Evolutionary conservation across 805 yeast genomes (phyloP).

Genomic region (Ogataea nonfermentans): DNA sequence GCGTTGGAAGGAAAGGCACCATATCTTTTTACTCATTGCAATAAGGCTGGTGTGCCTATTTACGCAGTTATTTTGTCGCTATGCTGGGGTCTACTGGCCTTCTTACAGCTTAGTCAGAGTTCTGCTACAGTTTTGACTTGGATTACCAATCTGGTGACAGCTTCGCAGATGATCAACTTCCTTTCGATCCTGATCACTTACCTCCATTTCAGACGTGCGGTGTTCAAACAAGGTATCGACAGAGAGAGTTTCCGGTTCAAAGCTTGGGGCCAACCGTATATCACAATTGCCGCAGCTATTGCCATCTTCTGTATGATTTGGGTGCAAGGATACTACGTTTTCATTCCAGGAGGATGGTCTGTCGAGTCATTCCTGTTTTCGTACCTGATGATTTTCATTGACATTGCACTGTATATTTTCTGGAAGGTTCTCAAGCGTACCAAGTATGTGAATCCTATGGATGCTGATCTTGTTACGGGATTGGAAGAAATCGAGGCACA

Average conservation of each 20-base stretch:
- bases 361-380: conserved; percentile 61
- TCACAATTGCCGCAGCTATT: conserved; percentile 47
- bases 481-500: conserved; percentile 59
- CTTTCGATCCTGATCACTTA: conserved; percentile 56
- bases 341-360: conserved; percentile 65
- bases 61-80: conserved; percentile 43
- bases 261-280: conserved; percentile 60
- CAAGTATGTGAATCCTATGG: conserved; percentile 42
- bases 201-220: conserved; percentile 60
- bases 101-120: conserved; percentile 50
- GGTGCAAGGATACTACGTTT: conserved; percentile 68
- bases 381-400: conserved; percentile 69
- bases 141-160: conserved; percentile 70
- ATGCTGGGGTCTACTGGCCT: conserved; percentile 44
- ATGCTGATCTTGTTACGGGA: conserved; percentile 55
- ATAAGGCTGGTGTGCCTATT: conserved; percentile 46
- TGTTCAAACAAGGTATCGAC: conserved; percentile 50
- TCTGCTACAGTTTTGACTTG: conserved; percentile 67
- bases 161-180: conserved; percentile 65
- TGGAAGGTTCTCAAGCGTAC: conserved; percentile 56
- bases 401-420: conserved; percentile 43
- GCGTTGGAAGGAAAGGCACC: conserved; percentile 50
- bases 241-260: conserved; percentile 46
- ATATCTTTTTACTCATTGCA: conserved; percentile 40
- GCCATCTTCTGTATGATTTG: conserved; percentile 51